Evolutionary conservation across 2,329 filamentous ascomycete species (phyloP).

Genomic region (Chaetomiaceae sp.): DNA sequence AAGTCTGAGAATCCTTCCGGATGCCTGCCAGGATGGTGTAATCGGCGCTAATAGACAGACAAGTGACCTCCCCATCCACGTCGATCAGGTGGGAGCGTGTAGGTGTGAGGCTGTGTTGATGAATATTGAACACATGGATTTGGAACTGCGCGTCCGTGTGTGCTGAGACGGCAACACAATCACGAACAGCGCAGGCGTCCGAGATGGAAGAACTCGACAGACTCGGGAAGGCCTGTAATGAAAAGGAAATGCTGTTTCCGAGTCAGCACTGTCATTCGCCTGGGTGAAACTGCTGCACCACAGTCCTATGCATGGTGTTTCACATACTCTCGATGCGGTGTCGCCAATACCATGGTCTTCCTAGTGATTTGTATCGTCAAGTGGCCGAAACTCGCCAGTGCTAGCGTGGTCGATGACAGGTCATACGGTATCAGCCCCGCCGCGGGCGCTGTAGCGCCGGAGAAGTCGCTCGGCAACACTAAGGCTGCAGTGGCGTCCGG

Average conservation of each 20-base stretch:
- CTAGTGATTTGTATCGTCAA: slow-evolving; percentile 54
- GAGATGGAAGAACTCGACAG: slow-evolving; percentile 29
- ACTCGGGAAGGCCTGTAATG: slow-evolving; percentile 13
- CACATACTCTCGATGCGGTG: slow-evolving; percentile 33
- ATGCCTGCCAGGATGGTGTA: slow-evolving; percentile 32
- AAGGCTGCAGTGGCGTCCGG: slow-evolving; percentile 47
- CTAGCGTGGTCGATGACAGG: slow-evolving; percentile 49
- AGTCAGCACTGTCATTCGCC: background rate
- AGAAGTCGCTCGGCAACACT: slow-evolving; percentile 45
- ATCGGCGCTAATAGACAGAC: slow-evolving; percentile 36
- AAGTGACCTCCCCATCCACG: slow-evolving; percentile 47
- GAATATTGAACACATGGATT: slow-evolving; percentile 38
- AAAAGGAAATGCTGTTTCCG: slow-evolving; percentile 11
- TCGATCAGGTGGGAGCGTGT: slow-evolving; percentile 31
- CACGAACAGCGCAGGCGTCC: slow-evolving; percentile 40
- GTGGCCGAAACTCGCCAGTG: slow-evolving; percentile 36
- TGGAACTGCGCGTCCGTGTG: slow-evolving; percentile 35
- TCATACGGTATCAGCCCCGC: slow-evolving; percentile 46
- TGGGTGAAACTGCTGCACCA: too few relatives aligned
- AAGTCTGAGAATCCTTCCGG: slow-evolving; percentile 31
- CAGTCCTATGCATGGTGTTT: background rate
- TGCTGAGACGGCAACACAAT: slow-evolving; percentile 42
- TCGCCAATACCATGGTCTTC: slow-evolving; percentile 39
- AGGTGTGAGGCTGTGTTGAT: slow-evolving; percentile 30
- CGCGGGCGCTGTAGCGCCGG: slow-evolving; percentile 41